phyloP scores from a whole-genome alignment of 129 eudicot genomes.

The Escallonia rubra region DNA sequence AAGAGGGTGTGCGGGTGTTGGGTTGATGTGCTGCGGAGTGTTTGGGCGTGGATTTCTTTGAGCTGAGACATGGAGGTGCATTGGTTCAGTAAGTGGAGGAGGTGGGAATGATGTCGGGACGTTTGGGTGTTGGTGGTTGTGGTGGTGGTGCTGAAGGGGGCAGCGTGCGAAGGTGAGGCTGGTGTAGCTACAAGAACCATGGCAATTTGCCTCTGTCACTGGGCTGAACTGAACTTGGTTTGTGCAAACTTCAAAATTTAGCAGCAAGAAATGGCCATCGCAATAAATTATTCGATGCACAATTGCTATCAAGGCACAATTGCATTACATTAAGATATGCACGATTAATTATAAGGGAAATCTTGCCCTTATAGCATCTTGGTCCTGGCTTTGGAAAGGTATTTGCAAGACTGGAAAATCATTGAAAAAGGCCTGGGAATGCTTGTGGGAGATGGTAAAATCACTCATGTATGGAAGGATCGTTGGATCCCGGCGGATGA shows the following conservation, averaged over 20 bases:
- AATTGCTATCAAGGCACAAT: no score
- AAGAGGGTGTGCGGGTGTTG: constrained; percentile 47
- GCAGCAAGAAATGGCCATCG: background rate
- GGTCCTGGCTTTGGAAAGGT: no score
- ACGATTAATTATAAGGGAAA: no score
- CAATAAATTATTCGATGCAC: no score
- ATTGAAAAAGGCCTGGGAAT: no score
- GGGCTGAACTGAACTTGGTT: background rate
- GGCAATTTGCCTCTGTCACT: background rate
- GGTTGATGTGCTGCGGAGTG: constrained; percentile 53
- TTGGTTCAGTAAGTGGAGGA: constrained; percentile 42
- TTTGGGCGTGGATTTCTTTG: constrained; percentile 77
- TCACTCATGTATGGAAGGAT: no score
- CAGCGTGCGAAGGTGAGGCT: constrained; percentile 4
- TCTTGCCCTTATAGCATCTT: no score
- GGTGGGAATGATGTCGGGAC: constrained; percentile 36
- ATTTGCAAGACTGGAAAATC: no score
- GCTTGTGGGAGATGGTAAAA: no score
- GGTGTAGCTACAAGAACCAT: constrained; percentile 22
- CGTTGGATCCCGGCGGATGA: no score
- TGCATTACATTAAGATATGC: no score
- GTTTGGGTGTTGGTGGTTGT: constrained; percentile 11
- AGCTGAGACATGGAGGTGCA: constrained; percentile 60
- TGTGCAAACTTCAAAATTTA: background rate
- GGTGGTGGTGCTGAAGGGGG: constrained; percentile 6